Evolutionary conservation across 2,329 filamentous ascomycete species (phyloP).

Genomic region (Ceratocystis lukuohia): DNA sequence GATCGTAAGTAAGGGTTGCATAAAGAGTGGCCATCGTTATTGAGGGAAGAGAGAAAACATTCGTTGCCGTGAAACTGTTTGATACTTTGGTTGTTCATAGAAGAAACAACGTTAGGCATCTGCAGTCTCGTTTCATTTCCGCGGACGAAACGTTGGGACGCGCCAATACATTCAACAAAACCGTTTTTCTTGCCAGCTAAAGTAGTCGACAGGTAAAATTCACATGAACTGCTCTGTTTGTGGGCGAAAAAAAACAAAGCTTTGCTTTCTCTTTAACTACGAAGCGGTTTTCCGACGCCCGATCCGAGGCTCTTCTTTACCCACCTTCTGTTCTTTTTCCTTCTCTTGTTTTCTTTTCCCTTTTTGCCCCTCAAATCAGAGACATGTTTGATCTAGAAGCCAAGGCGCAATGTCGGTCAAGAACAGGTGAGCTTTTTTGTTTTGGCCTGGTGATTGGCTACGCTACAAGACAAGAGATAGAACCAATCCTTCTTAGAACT

Average conservation of each 20-base stretch:
- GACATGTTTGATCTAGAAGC: neutral
- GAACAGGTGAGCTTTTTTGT: constrained; percentile 2
- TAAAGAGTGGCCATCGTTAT: no score
- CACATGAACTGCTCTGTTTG: no score
- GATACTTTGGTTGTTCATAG: neutral
- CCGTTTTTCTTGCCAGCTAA: neutral
- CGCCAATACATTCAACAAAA: constrained; percentile 4
- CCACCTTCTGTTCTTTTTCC: neutral
- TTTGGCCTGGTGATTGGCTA: neutral
- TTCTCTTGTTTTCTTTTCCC: neutral
- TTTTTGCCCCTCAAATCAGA: neutral
- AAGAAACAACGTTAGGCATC: constrained; percentile 1
- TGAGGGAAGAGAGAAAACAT: neutral
- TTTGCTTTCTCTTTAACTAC: no score
- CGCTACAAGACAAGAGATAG: neutral
- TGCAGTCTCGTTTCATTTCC: constrained; percentile 5
- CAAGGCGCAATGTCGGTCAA: constrained; percentile 8
- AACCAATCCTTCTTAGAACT: constrained; percentile 1
- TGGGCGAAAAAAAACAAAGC: no score
- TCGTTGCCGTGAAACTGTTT: neutral
- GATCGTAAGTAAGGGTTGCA: no score
- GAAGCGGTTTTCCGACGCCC: neutral
- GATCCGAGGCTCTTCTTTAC: neutral
- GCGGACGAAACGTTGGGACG: neutral
- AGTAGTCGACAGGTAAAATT: no score